phyloP scores from a whole-genome alignment of 1,284 basidiomycete genomes.

The Peniophora sp. region DNA sequence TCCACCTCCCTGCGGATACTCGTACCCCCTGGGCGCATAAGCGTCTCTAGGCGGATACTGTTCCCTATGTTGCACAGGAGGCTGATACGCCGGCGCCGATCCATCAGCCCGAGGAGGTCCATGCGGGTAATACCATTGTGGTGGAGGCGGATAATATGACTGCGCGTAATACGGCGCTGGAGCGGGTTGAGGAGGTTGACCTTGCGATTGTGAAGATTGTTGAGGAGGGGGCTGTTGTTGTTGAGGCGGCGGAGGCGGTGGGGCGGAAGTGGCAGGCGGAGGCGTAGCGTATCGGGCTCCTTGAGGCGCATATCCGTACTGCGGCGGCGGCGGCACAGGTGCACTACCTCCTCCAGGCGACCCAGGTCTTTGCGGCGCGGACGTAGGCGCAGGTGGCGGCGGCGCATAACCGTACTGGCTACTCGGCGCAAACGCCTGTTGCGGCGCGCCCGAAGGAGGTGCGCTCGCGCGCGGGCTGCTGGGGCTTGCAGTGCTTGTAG shows the following conservation, averaged over 20 bases:
- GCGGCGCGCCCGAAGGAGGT: too few species aligned
- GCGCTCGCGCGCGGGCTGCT: too few species aligned
- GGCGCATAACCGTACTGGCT: too few species aligned
- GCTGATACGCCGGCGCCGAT: slow-evolving; percentile 10
- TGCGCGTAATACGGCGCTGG: slow-evolving; percentile 6
- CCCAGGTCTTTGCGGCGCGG: too few species aligned
- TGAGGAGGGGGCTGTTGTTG: slow-evolving; percentile 16
- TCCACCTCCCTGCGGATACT: slow-evolving; percentile 9
- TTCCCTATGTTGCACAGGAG: slow-evolving; percentile 7
- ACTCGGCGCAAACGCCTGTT: too few species aligned
- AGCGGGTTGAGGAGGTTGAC: too few species aligned
- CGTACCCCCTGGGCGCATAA: slow-evolving; percentile 4
- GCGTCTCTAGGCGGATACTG: slow-evolving; percentile 3
- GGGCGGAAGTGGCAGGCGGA: slow-evolving; percentile 7
- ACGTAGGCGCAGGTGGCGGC: too few species aligned
- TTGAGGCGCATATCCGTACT: too few species aligned
- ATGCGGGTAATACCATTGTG: slow-evolving; percentile 12
- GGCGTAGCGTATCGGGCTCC: too few species aligned
- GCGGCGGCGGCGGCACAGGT: too few species aligned
- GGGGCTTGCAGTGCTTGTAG: slow-evolving; percentile 15
- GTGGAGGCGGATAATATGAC: slow-evolving; percentile 19
- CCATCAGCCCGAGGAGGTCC: slow-evolving; percentile 9
- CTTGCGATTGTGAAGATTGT: slow-evolving; percentile 12
- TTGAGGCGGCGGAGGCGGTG: slow-evolving; percentile 5
- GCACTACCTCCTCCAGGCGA: too few species aligned